Conservation (phyloP, 129 eudicot species). For the Lonicera japonica region DNA sequence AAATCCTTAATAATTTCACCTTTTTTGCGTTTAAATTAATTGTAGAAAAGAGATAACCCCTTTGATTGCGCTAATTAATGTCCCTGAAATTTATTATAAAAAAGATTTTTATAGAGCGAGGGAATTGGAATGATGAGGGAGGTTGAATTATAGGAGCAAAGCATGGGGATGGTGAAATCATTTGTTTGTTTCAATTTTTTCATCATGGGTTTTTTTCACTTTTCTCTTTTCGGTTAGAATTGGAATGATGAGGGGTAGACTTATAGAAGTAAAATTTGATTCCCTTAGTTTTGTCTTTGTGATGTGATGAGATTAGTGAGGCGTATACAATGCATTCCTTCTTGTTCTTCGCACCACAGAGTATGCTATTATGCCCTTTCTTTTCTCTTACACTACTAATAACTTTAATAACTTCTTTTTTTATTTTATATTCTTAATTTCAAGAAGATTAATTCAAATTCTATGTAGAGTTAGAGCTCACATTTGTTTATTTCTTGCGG, state of each 20-base stretch:
- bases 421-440: not conserved
- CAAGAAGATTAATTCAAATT: not conserved
- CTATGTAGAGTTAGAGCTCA: not conserved
- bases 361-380: slow-evolving; percentile 26
- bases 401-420: too few relatives aligned
- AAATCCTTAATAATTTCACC: slow-evolving; percentile 15
- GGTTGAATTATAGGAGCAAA: slow-evolving; percentile 46
- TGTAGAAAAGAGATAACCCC: slow-evolving; percentile 31
- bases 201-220: slow-evolving; percentile 21
- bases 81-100: not conserved
- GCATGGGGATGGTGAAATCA: slow-evolving; percentile 47
- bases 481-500: too few relatives aligned
- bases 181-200: slow-evolving; percentile 20
- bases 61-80: slow-evolving; percentile 53
- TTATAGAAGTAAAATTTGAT: slow-evolving; percentile 26
- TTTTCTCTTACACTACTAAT: too few relatives aligned
- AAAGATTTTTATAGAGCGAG: slow-evolving; percentile 9
- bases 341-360: slow-evolving; percentile 60
- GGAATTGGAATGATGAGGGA: slow-evolving; percentile 33
- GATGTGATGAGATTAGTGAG: slow-evolving; percentile 65
- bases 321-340: slow-evolving; percentile 61
- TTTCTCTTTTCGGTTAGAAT: slow-evolving; percentile 15
- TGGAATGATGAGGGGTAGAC: too few relatives aligned
- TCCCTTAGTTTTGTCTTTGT: slow-evolving; percentile 26
- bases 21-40: slow-evolving; percentile 13